phyloP scores from a whole-genome alignment of 2,329 filamentous ascomycete genomes.

The Ophiocordyceps polyrhachis-furcata region DNA sequence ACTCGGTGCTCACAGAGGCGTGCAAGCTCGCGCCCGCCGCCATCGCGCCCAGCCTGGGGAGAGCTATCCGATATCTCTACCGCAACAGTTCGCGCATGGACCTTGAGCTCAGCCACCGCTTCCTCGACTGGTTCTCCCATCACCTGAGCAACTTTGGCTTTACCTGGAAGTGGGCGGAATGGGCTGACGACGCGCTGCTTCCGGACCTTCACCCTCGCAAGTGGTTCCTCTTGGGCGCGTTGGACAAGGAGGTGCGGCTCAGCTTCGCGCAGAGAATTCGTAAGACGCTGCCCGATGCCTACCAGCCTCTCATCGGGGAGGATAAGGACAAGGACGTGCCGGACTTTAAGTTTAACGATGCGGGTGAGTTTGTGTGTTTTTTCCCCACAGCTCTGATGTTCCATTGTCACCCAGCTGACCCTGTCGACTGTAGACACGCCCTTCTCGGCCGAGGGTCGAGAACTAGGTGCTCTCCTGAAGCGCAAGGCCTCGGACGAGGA shows the following conservation, averaged over 20 bases:
- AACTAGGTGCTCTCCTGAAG: slow-evolving; percentile 60
- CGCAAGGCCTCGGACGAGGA: slow-evolving; percentile 76
- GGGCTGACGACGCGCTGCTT: slow-evolving; percentile 70
- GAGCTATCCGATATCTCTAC: slow-evolving; percentile 85
- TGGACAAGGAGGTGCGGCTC: slow-evolving; percentile 93
- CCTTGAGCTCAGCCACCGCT: slow-evolving; percentile 68
- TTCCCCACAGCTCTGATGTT: neutral
- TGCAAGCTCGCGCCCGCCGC: slow-evolving; percentile 92
- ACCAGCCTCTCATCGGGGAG: slow-evolving; percentile 61
- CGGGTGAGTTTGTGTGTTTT: slow-evolving; percentile 32
- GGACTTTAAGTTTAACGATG: slow-evolving; percentile 73
- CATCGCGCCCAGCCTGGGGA: slow-evolving; percentile 83
- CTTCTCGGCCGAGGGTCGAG: slow-evolving; percentile 68
- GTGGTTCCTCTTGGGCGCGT: slow-evolving; percentile 73
- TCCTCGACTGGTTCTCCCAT: slow-evolving; percentile 95
- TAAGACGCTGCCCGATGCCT: slow-evolving; percentile 73
- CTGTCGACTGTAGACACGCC: slow-evolving; percentile 39
- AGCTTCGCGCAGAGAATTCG: slow-evolving; percentile 95
- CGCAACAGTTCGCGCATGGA: slow-evolving; percentile 68
- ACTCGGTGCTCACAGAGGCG: slow-evolving; percentile 81
- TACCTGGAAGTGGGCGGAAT: slow-evolving; percentile 98
- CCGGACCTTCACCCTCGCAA: slow-evolving; percentile 70
- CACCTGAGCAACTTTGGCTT: slow-evolving; percentile 98
- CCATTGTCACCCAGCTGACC: neutral
- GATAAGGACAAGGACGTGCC: slow-evolving; percentile 93